Evolutionary conservation across 768 basidiomycete genomes (phyloP), one percentile per base, ranked within the genome.

Genomic region (Tricholoma sp.): DNA sequence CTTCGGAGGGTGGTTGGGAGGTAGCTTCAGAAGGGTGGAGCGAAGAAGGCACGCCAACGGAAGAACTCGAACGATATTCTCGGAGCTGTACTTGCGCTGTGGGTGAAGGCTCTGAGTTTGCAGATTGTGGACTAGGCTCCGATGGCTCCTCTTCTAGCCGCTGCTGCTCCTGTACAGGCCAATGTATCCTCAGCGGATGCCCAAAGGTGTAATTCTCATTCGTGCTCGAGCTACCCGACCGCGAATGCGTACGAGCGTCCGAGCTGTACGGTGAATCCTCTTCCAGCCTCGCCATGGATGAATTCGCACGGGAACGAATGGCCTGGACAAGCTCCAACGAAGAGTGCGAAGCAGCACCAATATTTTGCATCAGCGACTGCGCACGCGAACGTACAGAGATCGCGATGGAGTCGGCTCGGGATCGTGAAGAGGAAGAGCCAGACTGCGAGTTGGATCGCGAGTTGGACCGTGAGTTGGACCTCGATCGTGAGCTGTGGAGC

Each of bases 171-270:
- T 55, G 66, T 24, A 61, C 59, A 49, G 65, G 71, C 63, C 72
- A 67, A 52, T 72, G 63, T 67, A 77, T 66, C 54, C 77, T 66
- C 67, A 84, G 70, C 0, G 77, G 79, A 20, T 83, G 78, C 11
- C 89, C 89, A 69, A 91, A 91, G 8, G 89, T 91, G 66, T 89
- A 78, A 65, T 88, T 88, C 64, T 89, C 87, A 0, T 77, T 75
- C 17, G 73, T 64, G 41, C 76, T 80, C 45, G 73, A 78, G 58
- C 81, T 83, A 24, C 81, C 82, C 31, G 76, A 75, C 59, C 79
- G 65, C 34, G 78, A 79, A 67, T 79, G 78, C 4, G 76, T 75
- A 1, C 68, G 60, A 15, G 61, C 67, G 55, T 73, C 70, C 9
- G 76, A 72, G 58, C 70, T 69, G 18, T 68, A 70, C 32, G 62